These are phyloP conservation scores for Aspergillus novofumigatus DNA, from an alignment of 2,329 filamentous ascomycete species.

Conservation along the genomic window DNA sequence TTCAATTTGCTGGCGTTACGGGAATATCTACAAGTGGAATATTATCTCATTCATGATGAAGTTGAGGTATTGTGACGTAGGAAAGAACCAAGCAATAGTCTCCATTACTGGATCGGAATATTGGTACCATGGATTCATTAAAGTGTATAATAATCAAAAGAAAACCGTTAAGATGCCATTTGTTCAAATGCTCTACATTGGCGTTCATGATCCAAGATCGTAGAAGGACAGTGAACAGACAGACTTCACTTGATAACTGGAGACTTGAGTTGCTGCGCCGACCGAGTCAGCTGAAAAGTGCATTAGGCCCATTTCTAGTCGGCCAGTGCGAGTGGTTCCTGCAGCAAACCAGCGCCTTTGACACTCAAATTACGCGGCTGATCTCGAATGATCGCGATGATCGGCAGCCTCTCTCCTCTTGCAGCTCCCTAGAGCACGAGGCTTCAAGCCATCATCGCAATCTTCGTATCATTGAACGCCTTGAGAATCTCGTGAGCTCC, in stretches of 20 bases:
- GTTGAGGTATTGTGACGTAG: background rate
- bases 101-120: too few species aligned
- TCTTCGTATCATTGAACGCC: background rate
- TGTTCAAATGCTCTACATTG: background rate
- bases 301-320: slow-evolving; percentile 18
- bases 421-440: background rate
- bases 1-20: slow-evolving; percentile 20
- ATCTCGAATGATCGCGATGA: slow-evolving; percentile 5
- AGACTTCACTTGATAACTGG: background rate
- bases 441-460: background rate
- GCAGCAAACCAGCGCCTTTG: slow-evolving; percentile 21
- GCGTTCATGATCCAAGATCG: background rate
- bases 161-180: background rate
- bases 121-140: background rate
- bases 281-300: slow-evolving; percentile 23
- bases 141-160: background rate
- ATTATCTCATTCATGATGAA: background rate
- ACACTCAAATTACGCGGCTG: background rate
- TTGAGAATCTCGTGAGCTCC: background rate
- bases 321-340: slow-evolving; percentile 22
- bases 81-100: background rate
- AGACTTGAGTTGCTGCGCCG: background rate
- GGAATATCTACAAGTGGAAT: slow-evolving; percentile 6
- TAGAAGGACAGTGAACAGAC: background rate
- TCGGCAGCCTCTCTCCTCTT: background rate